These are phyloP conservation scores for Yamadazyma blattariae DNA, from an alignment of 1,139 yeast genomes.

Conservation along the genomic window DNA sequence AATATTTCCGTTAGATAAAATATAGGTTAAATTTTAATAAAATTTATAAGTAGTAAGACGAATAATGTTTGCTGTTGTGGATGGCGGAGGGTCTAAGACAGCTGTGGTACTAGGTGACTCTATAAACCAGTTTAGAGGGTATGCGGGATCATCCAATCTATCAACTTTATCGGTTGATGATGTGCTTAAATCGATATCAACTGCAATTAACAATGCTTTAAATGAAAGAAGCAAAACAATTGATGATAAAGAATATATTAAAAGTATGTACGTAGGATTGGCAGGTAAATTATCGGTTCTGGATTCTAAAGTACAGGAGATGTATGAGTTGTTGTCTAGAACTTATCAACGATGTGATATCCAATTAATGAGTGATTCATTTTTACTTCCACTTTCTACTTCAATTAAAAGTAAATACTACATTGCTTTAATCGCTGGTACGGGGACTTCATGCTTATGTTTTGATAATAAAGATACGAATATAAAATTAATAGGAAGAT, in stretches of 20 bases:
- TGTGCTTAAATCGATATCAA: slow-evolving; percentile 3
- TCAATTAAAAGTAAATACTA: not conserved
- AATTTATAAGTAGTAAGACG: no score
- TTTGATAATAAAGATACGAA: slow-evolving; percentile 1
- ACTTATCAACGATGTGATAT: not conserved
- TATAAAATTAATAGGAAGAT: slow-evolving; percentile 4
- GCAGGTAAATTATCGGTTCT: slow-evolving; percentile 7
- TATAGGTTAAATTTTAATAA: no score
- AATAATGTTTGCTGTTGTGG: slow-evolving; percentile 3
- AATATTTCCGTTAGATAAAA: no score
- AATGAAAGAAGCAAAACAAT: not conserved
- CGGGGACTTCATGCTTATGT: slow-evolving; percentile 8
- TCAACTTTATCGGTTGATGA: not conserved
- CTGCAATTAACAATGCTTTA: slow-evolving; percentile 5
- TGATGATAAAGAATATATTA: not conserved
- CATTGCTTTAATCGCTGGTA: slow-evolving; percentile 9
- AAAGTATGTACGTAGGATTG: slow-evolving; percentile 2
- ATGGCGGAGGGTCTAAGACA: slow-evolving; percentile 10
- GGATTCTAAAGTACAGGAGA: not conserved
- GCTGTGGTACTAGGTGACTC: slow-evolving; percentile 1
- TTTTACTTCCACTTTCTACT: slow-evolving; percentile 5
- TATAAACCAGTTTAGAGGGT: slow-evolving; percentile 2
- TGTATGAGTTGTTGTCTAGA: not conserved
- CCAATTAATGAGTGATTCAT: slow-evolving; percentile 6
- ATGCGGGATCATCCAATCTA: slow-evolving; percentile 5